These are phyloP conservation scores for Arthrinium phaeospermum DNA, from an alignment of 2,329 filamentous ascomycete species.

Conservation along the genomic window DNA sequence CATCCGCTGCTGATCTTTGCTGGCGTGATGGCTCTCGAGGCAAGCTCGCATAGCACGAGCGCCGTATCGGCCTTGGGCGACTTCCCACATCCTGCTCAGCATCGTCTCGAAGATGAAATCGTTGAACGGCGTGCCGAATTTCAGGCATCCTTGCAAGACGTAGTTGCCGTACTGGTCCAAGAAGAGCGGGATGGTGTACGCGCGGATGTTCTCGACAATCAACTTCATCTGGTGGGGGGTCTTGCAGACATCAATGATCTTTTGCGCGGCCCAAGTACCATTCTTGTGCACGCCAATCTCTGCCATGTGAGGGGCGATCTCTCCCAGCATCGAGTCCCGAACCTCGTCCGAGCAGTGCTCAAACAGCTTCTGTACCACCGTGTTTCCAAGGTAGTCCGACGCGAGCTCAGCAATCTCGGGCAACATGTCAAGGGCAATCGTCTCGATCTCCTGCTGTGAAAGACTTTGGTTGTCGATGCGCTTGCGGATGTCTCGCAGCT, in stretches of 20 bases:
- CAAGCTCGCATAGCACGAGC: constrained; percentile 96
- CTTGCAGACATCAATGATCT: constrained; percentile 97
- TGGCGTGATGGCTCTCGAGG: constrained; percentile 92
- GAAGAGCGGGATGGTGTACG: constrained; percentile 90
- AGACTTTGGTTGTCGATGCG: constrained; percentile 95
- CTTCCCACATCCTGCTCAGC: constrained; percentile 91
- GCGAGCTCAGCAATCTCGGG: constrained; percentile 94
- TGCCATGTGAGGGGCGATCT: constrained; percentile 89
- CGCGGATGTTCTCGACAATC: constrained; percentile 83
- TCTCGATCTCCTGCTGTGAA: constrained; percentile 86
- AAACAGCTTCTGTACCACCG: constrained; percentile 98
- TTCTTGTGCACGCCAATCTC: constrained; percentile 99
- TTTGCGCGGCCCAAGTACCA: constrained; percentile 98
- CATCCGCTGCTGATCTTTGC: constrained; percentile 94
- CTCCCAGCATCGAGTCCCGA: constrained; percentile 87
- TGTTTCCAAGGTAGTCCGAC: constrained; percentile 97
- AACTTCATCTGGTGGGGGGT: constrained; percentile 80
- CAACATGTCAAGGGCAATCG: constrained; percentile 90
- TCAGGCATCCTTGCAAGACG: constrained; percentile 93
- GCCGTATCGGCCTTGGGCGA: constrained; percentile 91
- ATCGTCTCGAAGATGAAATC: constrained; percentile 98
- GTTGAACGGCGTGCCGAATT: constrained; percentile 87
- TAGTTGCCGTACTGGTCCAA: constrained; percentile 99
- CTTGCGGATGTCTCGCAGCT: constrained; percentile 94
- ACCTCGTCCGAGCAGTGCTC: constrained; percentile 92